Conservation (phyloP, 495 filamentous ascomycete genomes). For the Podospora conica region DNA sequence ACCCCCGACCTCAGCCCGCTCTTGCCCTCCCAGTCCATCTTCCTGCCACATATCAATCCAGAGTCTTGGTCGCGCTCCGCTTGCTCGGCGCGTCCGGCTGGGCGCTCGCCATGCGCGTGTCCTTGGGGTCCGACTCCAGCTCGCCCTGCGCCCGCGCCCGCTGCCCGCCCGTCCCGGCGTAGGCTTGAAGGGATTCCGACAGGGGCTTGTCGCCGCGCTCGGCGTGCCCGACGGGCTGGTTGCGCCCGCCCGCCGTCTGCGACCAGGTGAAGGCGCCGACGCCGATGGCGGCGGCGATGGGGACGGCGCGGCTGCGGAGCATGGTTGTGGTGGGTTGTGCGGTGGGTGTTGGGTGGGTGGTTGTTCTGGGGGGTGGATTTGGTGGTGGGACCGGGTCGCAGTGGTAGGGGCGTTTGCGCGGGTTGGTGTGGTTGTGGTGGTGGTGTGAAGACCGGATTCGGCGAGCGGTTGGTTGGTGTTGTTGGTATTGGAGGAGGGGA, state of each 20-base stretch:
- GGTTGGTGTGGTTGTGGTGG: background rate
- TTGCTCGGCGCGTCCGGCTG: conserved; percentile 11
- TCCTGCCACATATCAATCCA: background rate
- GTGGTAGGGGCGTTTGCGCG: too few relatives aligned
- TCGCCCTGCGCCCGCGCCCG: conserved; percentile 7
- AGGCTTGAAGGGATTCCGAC: conserved; percentile 15
- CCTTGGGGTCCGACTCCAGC: conserved; percentile 11
- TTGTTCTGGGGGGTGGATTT: background rate
- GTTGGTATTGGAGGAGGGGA: background rate
- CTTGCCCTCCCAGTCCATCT: background rate
- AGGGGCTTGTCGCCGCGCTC: background rate
- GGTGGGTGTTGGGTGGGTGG: background rate
- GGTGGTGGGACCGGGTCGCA: background rate
- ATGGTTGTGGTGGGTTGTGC: background rate
- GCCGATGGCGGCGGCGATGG: conserved; percentile 10
- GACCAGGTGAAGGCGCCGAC: conserved; percentile 18
- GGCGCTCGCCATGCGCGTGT: conserved; percentile 6
- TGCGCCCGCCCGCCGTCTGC: conserved; percentile 20
- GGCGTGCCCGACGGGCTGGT: conserved; percentile 18
- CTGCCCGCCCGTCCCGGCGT: conserved; percentile 16
- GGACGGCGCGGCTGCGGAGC: conserved; percentile 16
- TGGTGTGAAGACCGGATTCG: too few relatives aligned
- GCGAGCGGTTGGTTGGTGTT: too few relatives aligned
- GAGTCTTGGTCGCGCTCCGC: conserved; percentile 11
- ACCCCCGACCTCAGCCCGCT: too few relatives aligned